Conservation (phyloP, 768 basidiomycete species). For the Pseudohyphozyma bogoriensis region DNA sequence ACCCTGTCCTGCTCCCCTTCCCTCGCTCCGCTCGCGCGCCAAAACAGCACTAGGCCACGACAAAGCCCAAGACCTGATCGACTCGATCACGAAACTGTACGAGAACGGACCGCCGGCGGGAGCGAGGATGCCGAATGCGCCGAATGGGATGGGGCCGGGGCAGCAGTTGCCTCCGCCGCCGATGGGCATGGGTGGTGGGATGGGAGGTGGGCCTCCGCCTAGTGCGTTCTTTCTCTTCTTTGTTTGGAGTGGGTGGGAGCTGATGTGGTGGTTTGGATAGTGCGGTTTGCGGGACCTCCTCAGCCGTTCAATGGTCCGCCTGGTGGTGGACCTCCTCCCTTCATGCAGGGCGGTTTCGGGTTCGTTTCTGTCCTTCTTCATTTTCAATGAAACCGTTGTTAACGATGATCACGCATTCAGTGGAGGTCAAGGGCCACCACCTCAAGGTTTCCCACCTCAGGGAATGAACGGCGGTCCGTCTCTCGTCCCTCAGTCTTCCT, state of each 20-base stretch:
- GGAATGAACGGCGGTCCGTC: no score
- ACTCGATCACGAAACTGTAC: conserved; percentile 91
- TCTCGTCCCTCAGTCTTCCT: background rate
- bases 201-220: conserved; percentile 7
- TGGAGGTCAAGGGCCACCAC: background rate
- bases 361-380: no score
- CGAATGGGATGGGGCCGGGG: conserved; percentile 7
- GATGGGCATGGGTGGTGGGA: conserved; percentile 5
- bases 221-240: background rate
- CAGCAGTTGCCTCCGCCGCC: background rate
- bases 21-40: no score
- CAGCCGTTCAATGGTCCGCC: background rate
- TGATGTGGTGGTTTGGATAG: background rate
- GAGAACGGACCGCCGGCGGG: conserved; percentile 50
- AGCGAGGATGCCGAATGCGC: conserved; percentile 13
- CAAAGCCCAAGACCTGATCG: conserved; percentile 95
- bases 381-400: no score
- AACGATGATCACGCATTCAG: no score
- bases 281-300: background rate
- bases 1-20: background rate
- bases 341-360: no score
- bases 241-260: background rate
- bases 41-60: conserved; percentile 60
- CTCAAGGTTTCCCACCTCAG: no score
- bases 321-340: background rate